These are phyloP conservation scores for Zasmidium angulare DNA, from an alignment of 2,329 filamentous ascomycete species.

Conservation along the genomic window DNA sequence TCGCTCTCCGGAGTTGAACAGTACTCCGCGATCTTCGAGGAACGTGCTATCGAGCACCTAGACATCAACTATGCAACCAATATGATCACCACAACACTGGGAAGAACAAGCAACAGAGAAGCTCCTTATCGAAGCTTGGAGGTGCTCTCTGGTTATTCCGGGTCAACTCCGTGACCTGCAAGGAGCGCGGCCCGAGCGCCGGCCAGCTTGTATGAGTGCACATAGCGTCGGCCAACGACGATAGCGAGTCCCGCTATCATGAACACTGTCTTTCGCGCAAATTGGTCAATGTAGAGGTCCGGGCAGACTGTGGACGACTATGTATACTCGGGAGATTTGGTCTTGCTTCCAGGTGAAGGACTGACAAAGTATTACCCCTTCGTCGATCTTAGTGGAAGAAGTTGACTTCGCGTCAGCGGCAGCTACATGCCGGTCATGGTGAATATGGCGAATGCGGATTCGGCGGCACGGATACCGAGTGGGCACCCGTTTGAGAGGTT, in stretches of 20 bases:
- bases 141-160: background rate
- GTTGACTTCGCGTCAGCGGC: slow-evolving; percentile 1
- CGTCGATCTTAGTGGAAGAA: slow-evolving; percentile 11
- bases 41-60: too few relatives aligned
- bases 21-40: too few relatives aligned
- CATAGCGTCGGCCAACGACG: background rate
- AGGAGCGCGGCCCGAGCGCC: background rate
- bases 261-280: background rate
- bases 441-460: slow-evolving; percentile 22
- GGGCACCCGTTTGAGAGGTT: slow-evolving; percentile 25
- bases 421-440: background rate
- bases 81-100: too few relatives aligned
- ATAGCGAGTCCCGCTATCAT: background rate
- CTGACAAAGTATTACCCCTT: background rate
- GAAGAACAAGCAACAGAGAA: too few relatives aligned
- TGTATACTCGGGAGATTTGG: background rate
- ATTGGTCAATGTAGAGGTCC: background rate
- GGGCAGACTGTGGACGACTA: background rate
- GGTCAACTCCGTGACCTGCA: background rate
- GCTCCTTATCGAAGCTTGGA: too few relatives aligned
- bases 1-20: too few relatives aligned
- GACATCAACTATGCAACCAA: too few relatives aligned
- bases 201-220: background rate
- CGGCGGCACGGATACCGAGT: slow-evolving; percentile 23
- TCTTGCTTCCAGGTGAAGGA: background rate